Base-by-base conservation (phyloP, 306 rosid species). In the Quercus rubra region DNA sequence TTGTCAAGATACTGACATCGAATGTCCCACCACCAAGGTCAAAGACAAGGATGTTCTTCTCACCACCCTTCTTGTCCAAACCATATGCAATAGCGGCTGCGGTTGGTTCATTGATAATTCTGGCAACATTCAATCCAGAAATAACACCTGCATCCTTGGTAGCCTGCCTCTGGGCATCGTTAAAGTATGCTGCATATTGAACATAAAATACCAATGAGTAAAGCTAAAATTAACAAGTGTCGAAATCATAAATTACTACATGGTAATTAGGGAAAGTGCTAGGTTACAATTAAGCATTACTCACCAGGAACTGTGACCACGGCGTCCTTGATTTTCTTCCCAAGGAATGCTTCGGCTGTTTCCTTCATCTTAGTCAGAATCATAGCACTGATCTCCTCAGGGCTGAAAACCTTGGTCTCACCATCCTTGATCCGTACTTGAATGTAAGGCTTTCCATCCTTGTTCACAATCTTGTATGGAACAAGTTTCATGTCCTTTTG, bases 161-260 rank as follows among this genome's bases (percentile, higher is more conserved):
- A 76, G 98, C 99, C 85, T 96, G 98, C 87, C 99, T 91, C 90
- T 96, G 99, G 78, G 99, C 99, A 83, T 96, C 99, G 67, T 96
- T 96, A 80, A 96, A 96, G 88, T 96, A 96, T 54, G 99, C 98
- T 94, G 91, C 21, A 66, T 18, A 85, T 21, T 81, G 56, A 69
- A 82, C 35, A 61, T 23, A 4, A 79, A 38, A 75, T 8, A 58
- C 33, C n/a, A 33, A 41, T 6, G 51, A 4, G 74, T 35, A 49
- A 55, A 28, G 62, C 61, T 73, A n/a, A 64, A 67, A 17, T 41
- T 72, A 70, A 62, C 49, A 21, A 55, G 15, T 15, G 46, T 19
- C 35, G 27, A 25, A 67, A 55, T 7, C 35, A 69, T 13, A 21
- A 54, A 55, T 14, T 70, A 83, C 33, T 27, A 9, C 49, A 17